A percentile compares a stretch with the other conserved stretches of the same genome.
Conservation (phyloP, 2,329 filamentous ascomycete genomes). For the Cladosporium sp. region DNA sequence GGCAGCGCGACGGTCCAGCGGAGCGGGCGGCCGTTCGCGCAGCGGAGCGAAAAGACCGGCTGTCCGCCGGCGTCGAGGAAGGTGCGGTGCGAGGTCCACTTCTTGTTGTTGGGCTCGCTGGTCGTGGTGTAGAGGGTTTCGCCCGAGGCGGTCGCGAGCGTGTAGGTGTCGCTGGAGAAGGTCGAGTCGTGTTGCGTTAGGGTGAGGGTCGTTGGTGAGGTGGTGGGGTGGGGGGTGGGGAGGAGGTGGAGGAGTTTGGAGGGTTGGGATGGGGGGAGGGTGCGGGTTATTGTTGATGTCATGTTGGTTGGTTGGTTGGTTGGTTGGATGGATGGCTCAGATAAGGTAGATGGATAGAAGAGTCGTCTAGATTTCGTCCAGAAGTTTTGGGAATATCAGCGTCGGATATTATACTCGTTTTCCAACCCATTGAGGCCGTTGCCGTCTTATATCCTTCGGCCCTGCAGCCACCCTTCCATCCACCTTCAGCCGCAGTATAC, state of each 20-base stretch:
- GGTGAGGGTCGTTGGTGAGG: not conserved
- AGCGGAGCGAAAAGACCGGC: not conserved
- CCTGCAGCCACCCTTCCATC: too few species aligned
- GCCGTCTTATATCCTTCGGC: too few species aligned
- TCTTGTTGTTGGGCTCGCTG: not conserved
- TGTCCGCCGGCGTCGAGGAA: not conserved
- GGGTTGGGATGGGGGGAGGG: too few species aligned
- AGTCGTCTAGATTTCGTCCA: not conserved
- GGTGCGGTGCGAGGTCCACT: conserved; percentile 1
- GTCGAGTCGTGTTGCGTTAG: conserved; percentile 1
- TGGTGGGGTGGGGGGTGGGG: not conserved
- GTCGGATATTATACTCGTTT: too few species aligned
- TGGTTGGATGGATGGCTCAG: not conserved
- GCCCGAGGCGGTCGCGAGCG: not conserved
- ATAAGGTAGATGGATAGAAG: not conserved
- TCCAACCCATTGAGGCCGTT: too few species aligned
- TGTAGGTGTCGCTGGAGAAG: conserved; percentile 1
- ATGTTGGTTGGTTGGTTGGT: not conserved
- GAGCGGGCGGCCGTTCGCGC: not conserved
- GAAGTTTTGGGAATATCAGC: not conserved
- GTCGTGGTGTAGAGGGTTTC: not conserved
- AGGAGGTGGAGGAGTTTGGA: not conserved
- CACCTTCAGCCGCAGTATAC: too few species aligned
- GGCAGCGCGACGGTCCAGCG: not conserved
- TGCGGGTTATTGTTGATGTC: too few species aligned